Evolutionary conservation across 805 yeast genomes (phyloP), one percentile per base, ranked within the genome.

Genomic region (Saccharomyces mikatae): DNA sequence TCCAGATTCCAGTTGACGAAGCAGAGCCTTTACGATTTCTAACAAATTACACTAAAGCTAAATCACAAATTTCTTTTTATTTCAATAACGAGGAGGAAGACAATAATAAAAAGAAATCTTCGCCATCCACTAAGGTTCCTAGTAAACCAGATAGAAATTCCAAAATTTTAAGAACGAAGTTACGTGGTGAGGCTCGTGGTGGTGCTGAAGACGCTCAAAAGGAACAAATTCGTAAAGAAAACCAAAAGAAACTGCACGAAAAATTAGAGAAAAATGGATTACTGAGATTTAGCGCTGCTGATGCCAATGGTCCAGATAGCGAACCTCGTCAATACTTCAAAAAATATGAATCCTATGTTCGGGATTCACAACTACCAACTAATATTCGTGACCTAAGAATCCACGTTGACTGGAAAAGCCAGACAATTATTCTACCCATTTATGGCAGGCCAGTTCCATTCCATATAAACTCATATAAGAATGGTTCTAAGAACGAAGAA

Each of bases 401-500:
- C 56, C 91, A 86, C 68, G 90, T 94, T 55, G 99, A 92, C 69
- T 78, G 82, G 68, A 89, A 87, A 65, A 80, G 87, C 55, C 97
- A 91, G 72, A 87, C 97, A 1, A 86, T 92, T 54, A 81, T 92
- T 57, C 74, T 92, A 56, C 99, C 99, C 51, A 86, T 92, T 55
- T 81, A 86, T 64, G 99, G 99, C 58, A 80, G 98, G 65, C 97
- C 98, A 1, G 98, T 94, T 52, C 99, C 99, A 26, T 92, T 94
- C 77, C 99, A 92, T 70, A 90, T 92, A 66, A 89, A 89, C 69
- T 78, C 97, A 3, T 91, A 87, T 74, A 92, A 91, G 66, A 91
- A 89, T 67, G 98, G 97, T 50, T 87, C 96, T 10, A 91, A 90
- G 66, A 89, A 86, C 59, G 99, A 94, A 66, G 98, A 94, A 75